These are phyloP conservation scores for Kazachstania bromeliacearum DNA, from an alignment of 805 yeast species.

Conservation along the genomic window DNA sequence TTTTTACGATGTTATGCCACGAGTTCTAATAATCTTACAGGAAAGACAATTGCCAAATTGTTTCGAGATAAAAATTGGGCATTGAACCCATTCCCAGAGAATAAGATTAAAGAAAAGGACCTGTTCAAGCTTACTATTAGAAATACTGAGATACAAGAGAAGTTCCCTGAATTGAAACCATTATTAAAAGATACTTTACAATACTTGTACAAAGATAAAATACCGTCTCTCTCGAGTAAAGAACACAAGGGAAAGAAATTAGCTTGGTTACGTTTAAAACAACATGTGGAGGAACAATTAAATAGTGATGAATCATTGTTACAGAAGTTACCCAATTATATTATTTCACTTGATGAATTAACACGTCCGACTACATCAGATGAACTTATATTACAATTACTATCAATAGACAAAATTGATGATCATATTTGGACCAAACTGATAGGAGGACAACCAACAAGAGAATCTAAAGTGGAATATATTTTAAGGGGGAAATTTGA, in stretches of 20 bases:
- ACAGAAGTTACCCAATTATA: too few relatives aligned
- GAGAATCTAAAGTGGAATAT: conserved; percentile 9
- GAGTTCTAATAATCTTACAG: too few relatives aligned
- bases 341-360: too few relatives aligned
- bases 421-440: not conserved
- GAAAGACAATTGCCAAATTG: too few relatives aligned
- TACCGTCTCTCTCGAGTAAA: not conserved
- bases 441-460: not conserved
- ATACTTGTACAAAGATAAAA: not conserved
- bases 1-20: not conserved
- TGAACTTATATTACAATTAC: too few relatives aligned
- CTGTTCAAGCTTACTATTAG: too few relatives aligned
- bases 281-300: conserved; percentile 8
- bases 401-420: conserved; percentile 3
- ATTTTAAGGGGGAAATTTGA: conserved; percentile 13
- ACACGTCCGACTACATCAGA: too few relatives aligned
- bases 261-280: not conserved
- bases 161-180: too few relatives aligned
- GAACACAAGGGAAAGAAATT: not conserved
- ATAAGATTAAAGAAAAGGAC: too few relatives aligned
- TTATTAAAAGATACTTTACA: too few relatives aligned
- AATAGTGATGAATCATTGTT: too few relatives aligned
- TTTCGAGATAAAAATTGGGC: conserved; percentile 1
- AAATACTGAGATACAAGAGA: too few relatives aligned
- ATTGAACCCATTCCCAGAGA: not conserved